Evolutionary conservation across 1,284 basidiomycete genomes (phyloP), one percentile per base, ranked within the genome.

Genomic region (Phenoliferia sp.): DNA sequence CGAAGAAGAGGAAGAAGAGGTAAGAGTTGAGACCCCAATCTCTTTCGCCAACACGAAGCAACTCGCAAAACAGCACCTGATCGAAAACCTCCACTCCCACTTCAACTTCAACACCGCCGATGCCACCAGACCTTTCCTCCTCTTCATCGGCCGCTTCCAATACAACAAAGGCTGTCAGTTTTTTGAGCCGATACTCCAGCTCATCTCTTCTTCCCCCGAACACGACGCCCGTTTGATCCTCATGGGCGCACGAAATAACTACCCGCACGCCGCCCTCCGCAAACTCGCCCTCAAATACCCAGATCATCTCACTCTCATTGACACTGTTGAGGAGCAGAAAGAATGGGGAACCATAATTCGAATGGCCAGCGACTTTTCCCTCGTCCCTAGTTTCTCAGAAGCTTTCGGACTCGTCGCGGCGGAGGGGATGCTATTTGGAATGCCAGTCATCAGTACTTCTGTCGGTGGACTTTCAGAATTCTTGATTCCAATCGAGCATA

Each of bases 101-200:
- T 39, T 66, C 33, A 17, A 44, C 17, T 68, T 68, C 66, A 22
- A 29, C 29, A 28, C 34, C 2, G 55, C 48, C 12, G 69, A 70
- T 33, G 19, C 39, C 3, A 15, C 26, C 17, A 56, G 66, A 0
- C 69, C 69, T 22, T 59, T 62, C 61, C 48, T 70, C 58, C 59
- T 70, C 52, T 70, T 70, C 59, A 64, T 70, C 62, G 69, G 69
- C 12, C 63, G 69, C 10, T 70, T 66, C 50, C 69, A 70, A 31
- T 69, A 70, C 67, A 70, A 70, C 64, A 70, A 70, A 29, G 69
- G 69, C 28, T 70, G 69, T 35, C 54, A 69, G n/a, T 66, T 70
- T 48, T 62, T 70, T 36, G 55, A 57, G 34, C 62, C 67, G 3
- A 28, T 70, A 44, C 52, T 70, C 61, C 59, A 63, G n/a, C 17